Evolutionary conservation across 148 eudicot species (phyloP).

Genomic region (Gaultheria prostrata): DNA sequence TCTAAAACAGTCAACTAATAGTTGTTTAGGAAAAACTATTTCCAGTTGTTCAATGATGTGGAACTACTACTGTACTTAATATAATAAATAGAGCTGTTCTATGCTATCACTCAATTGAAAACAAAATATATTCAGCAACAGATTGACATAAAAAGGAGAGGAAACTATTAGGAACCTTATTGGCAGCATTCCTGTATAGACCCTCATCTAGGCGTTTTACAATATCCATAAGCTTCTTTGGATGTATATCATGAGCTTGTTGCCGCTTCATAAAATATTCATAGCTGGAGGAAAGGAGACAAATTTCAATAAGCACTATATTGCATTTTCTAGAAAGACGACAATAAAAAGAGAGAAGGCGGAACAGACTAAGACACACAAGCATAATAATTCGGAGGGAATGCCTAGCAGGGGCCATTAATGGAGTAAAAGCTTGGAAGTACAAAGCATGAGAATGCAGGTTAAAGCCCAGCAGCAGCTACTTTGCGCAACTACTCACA

Average conservation of each 20-base stretch:
- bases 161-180: slow-evolving; percentile 48
- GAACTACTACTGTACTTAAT: background rate
- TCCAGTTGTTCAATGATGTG: background rate
- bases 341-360: background rate
- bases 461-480: background rate
- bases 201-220: slow-evolving; percentile 80
- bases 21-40: background rate
- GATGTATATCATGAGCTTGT: slow-evolving; percentile 32
- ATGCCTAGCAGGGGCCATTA: background rate
- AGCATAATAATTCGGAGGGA: background rate
- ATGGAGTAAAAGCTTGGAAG: background rate
- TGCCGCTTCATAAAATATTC: slow-evolving; percentile 52
- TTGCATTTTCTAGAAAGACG: background rate
- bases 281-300: slow-evolving; percentile 36
- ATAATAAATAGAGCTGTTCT: background rate
- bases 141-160: background rate
- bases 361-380: background rate
- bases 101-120: background rate
- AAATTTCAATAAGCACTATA: slow-evolving; percentile 7
- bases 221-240: slow-evolving; percentile 50
- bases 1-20: background rate
- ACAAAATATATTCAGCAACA: background rate
- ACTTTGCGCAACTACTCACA: background rate
- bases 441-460: background rate
- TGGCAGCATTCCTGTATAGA: slow-evolving; percentile 49